phyloP scores from a whole-genome alignment of 371 early-diverging fungal genomes.

The Apophysomyces sp. region DNA sequence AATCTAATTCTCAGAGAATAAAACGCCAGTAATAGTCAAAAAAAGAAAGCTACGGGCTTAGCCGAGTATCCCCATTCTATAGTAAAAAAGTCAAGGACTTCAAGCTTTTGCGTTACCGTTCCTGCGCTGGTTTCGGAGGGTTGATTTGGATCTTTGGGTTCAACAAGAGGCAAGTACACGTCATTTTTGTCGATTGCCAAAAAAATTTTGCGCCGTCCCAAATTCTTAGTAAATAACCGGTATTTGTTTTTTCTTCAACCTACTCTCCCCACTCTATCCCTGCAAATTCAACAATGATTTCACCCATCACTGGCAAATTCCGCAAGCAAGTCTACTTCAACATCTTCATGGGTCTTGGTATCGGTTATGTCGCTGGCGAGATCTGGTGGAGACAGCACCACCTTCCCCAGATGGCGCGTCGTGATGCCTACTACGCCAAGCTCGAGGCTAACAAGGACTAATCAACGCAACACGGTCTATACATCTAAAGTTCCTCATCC shows the following conservation, averaged over 20 bases:
- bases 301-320: constrained; percentile 55
- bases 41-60: no score
- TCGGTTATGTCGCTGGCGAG: constrained; percentile 45
- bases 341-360: constrained; percentile 32
- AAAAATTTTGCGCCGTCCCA: background rate
- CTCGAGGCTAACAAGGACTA: constrained; percentile 50
- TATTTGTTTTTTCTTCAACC: background rate
- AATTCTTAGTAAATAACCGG: background rate
- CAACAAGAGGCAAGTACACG: no score
- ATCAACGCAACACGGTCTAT: background rate
- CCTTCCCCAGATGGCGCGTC: constrained; percentile 31
- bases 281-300: constrained; percentile 35
- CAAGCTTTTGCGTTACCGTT: no score
- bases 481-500: background rate
- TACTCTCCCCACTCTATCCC: constrained; percentile 7
- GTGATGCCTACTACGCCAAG: constrained; percentile 52
- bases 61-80: no score
- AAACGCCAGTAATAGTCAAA: no score
- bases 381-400: constrained; percentile 48
- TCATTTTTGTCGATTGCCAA: no score
- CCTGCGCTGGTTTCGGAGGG: no score
- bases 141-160: no score
- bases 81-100: no score
- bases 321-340: constrained; percentile 42
- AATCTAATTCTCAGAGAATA: no score